Base-by-base conservation (phyloP, 1,139 yeast species). In the Groenewaldozyma sp. region DNA sequence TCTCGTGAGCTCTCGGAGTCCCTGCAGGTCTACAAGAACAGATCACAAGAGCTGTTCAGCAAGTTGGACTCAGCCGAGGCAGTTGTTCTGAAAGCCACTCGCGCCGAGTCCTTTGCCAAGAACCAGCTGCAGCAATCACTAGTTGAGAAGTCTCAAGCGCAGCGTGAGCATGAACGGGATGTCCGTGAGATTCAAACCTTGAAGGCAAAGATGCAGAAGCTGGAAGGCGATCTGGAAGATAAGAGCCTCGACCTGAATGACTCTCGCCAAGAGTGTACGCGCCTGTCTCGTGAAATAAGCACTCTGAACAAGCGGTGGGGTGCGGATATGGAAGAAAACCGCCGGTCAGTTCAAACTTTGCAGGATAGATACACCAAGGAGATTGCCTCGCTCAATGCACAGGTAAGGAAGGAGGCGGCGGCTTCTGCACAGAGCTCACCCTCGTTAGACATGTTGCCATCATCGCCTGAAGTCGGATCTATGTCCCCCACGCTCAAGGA, bases 61-160 rank as follows among this genome's bases (percentile, higher is more conserved):
- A 82, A 83, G 51, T 65, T 87, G 28, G 94, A 86, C 52, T 71
- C 76, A 44, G 91, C 94, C 0, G 95, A 88, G 53, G 70, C 79
- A 37, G 81, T 86, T 2, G 76, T 82, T 2, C 66, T 71, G 35
- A 71, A 76, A 37, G 75, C 86, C 2, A 57, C 66, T 33, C 68
- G 83, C 48, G 76, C 80, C 14, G 88, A 81, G 54, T 71, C 71
- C 38, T 60, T 67, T 39, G 71, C 82, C 6, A 64, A 62, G 36
- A 64, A 65, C 29, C 87, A 84, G 49, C 64, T 79, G 43, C 60
- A 63, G 18, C 86, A 79, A 24, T 64, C 73, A 3, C 70, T 69
- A 44, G 73, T 66, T 34, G 71, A 77, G 20, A 67, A 74, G 35
- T 69, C 78, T 10, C 72, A 73, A 45, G 75, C 71, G 38, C 91